Conservation (phyloP, 2,329 filamentous ascomycete genomes). For the Hypoxylon sp. region DNA sequence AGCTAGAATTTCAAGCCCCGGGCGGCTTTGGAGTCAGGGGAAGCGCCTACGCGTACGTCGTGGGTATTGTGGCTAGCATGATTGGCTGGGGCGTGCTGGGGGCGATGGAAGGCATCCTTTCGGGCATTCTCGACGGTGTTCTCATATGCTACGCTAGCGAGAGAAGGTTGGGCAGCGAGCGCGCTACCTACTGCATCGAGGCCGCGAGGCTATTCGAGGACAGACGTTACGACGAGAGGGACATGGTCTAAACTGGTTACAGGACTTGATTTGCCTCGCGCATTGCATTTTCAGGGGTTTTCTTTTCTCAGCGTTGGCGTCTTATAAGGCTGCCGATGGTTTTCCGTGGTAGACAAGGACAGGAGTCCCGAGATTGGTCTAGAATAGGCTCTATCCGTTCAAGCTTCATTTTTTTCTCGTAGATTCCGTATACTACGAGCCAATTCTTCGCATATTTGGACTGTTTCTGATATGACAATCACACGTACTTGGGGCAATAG, state of each 20-base stretch:
- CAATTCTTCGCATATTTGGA: background rate
- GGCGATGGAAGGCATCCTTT: conserved; percentile 87
- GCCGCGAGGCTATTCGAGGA: conserved; percentile 88
- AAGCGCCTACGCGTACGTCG: conserved; percentile 92
- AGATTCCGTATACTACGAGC: too few relatives aligned
- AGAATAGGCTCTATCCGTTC: conserved; percentile 27
- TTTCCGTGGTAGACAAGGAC: conserved; percentile 17
- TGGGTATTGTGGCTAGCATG: conserved; percentile 89
- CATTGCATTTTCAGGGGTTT: conserved; percentile 18
- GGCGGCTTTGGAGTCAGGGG: conserved; percentile 69
- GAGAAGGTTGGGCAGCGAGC: conserved; percentile 70
- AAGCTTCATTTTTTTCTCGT: conserved; percentile 5
- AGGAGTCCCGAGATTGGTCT: conserved; percentile 36
- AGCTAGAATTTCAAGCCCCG: conserved; percentile 68
- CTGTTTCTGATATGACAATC: background rate
- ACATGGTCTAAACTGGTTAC: conserved; percentile 40
- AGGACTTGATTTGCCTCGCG: conserved; percentile 7
- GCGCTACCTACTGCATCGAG: conserved; percentile 86
- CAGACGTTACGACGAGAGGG: conserved; percentile 45
- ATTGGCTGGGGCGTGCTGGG: conserved; percentile 95
- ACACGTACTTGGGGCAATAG: background rate
- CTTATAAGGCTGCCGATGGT: conserved; percentile 16
- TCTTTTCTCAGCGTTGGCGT: conserved; percentile 24
- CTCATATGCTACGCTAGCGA: conserved; percentile 96
- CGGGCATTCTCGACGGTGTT: conserved; percentile 85